Percentiles rank a stretch among this genome's conserved stretches.
Conservation (phyloP, 345 rosid genomes). For the Eucalyptus cloeziana region DNA sequence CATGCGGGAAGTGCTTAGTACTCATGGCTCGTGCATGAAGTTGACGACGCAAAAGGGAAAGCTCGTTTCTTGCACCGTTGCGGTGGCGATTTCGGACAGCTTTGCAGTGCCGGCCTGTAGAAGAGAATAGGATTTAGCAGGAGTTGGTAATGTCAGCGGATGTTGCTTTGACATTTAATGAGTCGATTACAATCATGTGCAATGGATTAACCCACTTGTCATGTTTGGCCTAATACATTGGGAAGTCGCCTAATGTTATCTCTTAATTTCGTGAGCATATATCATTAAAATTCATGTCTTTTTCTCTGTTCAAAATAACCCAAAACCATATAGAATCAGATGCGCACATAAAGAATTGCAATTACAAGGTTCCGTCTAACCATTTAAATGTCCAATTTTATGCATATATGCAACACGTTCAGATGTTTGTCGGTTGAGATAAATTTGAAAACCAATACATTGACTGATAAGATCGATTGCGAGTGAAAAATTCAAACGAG, state of each 20-base stretch:
- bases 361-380: neutral
- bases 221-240: neutral
- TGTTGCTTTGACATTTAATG: too few relatives aligned
- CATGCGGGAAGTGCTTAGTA: neutral
- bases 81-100: neutral
- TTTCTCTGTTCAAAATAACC: neutral
- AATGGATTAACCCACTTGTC: neutral
- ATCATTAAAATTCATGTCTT: neutral
- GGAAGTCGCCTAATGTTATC: neutral
- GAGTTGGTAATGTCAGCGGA: neutral
- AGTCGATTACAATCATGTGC: neutral
- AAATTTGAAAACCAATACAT: neutral
- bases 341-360: neutral
- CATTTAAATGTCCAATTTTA: neutral
- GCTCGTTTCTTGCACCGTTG: neutral
- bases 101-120: neutral
- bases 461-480: accelerated
- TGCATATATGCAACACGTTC: neutral
- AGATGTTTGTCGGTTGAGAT: neutral
- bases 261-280: neutral
- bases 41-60: neutral
- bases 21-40: neutral
- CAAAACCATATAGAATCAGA: neutral
- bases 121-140: neutral
- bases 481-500: accelerated